These are phyloP conservation scores for Alternaria sp. DNA, from an alignment of 2,329 filamentous ascomycete genomes.

Conservation along the genomic window DNA sequence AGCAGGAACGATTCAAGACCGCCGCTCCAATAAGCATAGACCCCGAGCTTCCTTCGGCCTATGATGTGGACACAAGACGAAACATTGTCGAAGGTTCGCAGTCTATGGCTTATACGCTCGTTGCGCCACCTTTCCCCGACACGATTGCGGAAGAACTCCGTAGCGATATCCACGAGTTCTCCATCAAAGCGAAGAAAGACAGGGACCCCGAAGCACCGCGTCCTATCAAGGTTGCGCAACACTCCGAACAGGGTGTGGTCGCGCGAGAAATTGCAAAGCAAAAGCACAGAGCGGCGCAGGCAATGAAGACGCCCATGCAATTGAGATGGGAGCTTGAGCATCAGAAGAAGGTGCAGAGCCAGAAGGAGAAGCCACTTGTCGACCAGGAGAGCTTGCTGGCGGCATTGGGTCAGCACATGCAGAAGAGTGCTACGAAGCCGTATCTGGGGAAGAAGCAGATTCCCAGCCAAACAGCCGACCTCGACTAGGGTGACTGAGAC, in stretches of 20 bases:
- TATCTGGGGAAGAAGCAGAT: constrained; percentile 17
- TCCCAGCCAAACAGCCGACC: constrained; percentile 8
- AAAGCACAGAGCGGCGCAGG: constrained; percentile 23
- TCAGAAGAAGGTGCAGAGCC: constrained; percentile 28
- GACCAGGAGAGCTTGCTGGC: constrained; percentile 47
- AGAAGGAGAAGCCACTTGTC: constrained; percentile 27
- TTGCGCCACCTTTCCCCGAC: constrained; percentile 77
- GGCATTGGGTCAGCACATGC: constrained; percentile 52
- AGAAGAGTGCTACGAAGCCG: constrained; percentile 25
- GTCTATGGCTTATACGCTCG: constrained; percentile 72
- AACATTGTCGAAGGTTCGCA: constrained; percentile 70
- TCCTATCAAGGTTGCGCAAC: constrained; percentile 9
- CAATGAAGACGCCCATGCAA: constrained; percentile 46
- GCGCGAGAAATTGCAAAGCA: constrained; percentile 39
- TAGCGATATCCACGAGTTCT: constrained; percentile 66
- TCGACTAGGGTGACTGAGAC: constrained; percentile 12
- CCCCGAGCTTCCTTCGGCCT: constrained; percentile 12
- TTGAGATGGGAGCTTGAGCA: constrained; percentile 40
- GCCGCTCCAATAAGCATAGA: constrained; percentile 18
- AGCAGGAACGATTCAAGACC: constrained; percentile 12
- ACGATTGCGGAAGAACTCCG: constrained; percentile 82
- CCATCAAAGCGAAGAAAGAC: constrained; percentile 66
- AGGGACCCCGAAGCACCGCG: constrained; percentile 42
- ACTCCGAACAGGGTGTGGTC: constrained; percentile 1
- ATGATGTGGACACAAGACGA: constrained; percentile 73